Percentiles rank a stretch among this genome's conserved stretches.
Evolutionary conservation across 176 grass and related monocot genomes (phyloP).

Genomic region (Puccinellia tenuiflora): DNA sequence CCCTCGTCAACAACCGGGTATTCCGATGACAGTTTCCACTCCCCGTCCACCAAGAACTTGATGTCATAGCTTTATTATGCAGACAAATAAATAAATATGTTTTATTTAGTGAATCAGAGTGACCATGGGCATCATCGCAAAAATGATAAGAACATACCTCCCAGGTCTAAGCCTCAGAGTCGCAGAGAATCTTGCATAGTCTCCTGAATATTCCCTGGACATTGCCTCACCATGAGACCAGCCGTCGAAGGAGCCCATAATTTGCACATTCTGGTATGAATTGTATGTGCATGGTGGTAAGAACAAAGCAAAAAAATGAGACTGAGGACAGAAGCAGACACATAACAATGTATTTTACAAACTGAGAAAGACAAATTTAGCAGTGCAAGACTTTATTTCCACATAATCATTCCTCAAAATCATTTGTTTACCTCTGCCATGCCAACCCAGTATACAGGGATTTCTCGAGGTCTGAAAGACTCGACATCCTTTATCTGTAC

Average conservation of each 20-base stretch:
- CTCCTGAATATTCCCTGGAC: conserved; percentile 70
- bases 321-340: not conserved
- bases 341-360: not conserved
- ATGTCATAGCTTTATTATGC: conserved; percentile 72
- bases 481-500: conserved; percentile 68
- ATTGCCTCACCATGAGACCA: conserved; percentile 81
- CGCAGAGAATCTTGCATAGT: conserved; percentile 66
- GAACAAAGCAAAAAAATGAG: not conserved
- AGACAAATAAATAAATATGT: not conserved
- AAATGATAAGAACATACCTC: conserved; percentile 44
- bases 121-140: not conserved
- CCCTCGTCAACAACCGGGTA: conserved; percentile 63
- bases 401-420: not conserved
- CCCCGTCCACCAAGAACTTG: conserved; percentile 87
- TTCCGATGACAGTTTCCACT: conserved; percentile 77
- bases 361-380: not conserved
- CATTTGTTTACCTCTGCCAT: conserved; percentile 86
- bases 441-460: conserved; percentile 64
- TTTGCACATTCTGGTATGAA: conserved; percentile 64
- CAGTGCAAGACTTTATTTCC: not conserved
- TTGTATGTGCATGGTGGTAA: not conserved
- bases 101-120: not conserved
- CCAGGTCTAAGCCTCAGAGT: conserved; percentile 83
- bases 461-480: conserved; percentile 56
- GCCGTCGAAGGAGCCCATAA: conserved; percentile 94